Evolutionary conservation across 2,329 filamentous ascomycete species (phyloP), one percentile per base, ranked within the genome.

Genomic region (Xylariaceae sp.): DNA sequence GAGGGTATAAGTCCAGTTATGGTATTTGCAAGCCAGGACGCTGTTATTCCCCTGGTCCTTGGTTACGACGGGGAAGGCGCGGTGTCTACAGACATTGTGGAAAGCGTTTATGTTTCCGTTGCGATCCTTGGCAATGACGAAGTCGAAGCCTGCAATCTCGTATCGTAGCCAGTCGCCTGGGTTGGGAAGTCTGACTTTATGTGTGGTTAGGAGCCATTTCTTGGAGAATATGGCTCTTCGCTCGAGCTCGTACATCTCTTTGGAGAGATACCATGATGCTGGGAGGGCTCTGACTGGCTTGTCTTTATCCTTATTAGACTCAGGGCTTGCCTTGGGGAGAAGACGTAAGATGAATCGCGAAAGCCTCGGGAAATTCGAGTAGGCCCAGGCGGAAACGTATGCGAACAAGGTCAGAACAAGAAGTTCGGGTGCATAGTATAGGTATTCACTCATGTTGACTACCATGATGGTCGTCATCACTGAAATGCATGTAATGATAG

Each of bases 51-150:
- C 84, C 8, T 76, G 71, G 2, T 80, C 75, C 49, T 78, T 76
- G 3, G 74, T 76, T 7, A 84, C 81, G 7, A 86, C 78, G 0
- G 82, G 81, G 66, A 81, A 87, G 18, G 84, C 84, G 5, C 84
- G 76, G 68, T 86, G 84, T 1, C 84, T 74, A 71, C 84, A 86
- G 42, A 86, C 76, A 66, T 87, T 86, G 73, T 86, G 84, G 68
- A 86, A 86, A 13, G 77, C 83, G n/a, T 57, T 64, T 52, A 63
- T 64, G 5, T 35, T 11, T 15, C 62, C 62, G 8, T 48, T 57
- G 39, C 62, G 56, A 17, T 63, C 62, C 37, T 64, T 64, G 42
- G 62, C 51, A 39, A 64, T 61, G 48, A 64, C 60, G 49, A 64
- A 64, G 39, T 59, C 56, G 56, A 55, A 64, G 30, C 62, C 62